Base-by-base conservation (phyloP, 495 filamentous ascomycete species). In the Hypoxylon cercidicola region DNA sequence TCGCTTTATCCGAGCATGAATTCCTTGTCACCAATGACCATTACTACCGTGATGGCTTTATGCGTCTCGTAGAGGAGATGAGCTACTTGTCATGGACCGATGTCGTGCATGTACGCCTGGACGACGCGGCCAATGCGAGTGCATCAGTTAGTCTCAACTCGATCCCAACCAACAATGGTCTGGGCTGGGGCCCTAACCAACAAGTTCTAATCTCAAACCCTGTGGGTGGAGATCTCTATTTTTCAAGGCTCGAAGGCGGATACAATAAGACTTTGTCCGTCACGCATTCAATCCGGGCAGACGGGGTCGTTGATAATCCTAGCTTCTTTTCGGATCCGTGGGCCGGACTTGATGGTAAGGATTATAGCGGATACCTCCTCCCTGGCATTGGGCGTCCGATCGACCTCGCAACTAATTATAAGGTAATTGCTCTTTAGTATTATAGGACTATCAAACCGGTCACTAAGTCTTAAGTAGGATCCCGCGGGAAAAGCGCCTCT, bases 21-120 rank as follows among this genome's bases (percentile, higher is more conserved):
- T 77, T 88, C 69, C 85, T 84, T 64, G 80, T 87, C 4, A 88
- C 85, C 5, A 89, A 89, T 62, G 86, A 88, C 66, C 85, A 89
- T 62, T 77, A 71, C 64, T 80, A 87, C 66, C 74, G 75, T 10
- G 73, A 79, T 0, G 84, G 85, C 0, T 7, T 72, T 4, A 71
- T 80, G 73, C 80, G 85, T 1, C 8, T 71, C 0, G 0, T 87
- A 11, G 79, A 81, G 60, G 75, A 78, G 10, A 0, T 77, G 0
- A 56, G 74, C 15, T 25, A 61, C 16, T 70, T 72, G 4, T 62
- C 63, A 44, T 77, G 61, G 79, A 80, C 64, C 60, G 75, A 68
- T 10, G 50, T 69, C 1, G 44, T 81, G 16, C 73, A 77, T 28
- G 64, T 73, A 4, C 32, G 39, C 45, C 21, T 72, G 48, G 44